Evolutionary conservation across 306 rosid genomes (phyloP), one percentile per base, ranked within the genome.

Genomic region (Macrotyloma uniflorum): DNA sequence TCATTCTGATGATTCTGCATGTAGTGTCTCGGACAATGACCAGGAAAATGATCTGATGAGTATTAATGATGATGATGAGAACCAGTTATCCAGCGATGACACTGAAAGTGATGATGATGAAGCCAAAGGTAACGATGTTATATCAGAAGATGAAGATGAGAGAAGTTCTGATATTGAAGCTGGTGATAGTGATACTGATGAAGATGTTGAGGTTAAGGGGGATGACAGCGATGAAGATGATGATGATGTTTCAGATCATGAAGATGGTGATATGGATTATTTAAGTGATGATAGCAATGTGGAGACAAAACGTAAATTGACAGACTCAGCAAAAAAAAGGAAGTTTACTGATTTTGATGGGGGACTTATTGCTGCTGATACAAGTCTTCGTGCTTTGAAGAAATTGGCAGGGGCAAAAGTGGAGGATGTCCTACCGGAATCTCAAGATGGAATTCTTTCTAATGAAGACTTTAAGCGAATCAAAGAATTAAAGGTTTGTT

Each of bases 381-480:
- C 96, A 80, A 94, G 97, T 82, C 98, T 94, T 72, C 86, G 91
- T 72, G 91, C 97, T 73, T 82, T 94, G 78, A 92, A 88, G 87
- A 90, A 85, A 87, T 58, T 91, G 79, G 89, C 93, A 23, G 84
- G 85, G 69, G 72, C 68, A 58, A 79, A 77, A 23, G 43, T 49
- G 54, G 85, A 14, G 19, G 35, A 32, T 36, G 23, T 64, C 28
- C 35, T 55, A 4, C 57, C 85, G 33, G 96, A 90, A 51, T 50
- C 71, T 77, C 35, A 65, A 0, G 92, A 90, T 87, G 93, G 98
- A 62, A 81, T 94, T 82, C 98, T 94, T 76, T 90, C 98, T 35
- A 94, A 92, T 58, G 97, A 89, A 83, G 98, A 92, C 81, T 92
- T 94, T 80, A 83, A 59, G 75, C 89, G 81, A 85, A 94, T 92